These are phyloP conservation scores for Dichotomocladium elegans DNA, from an alignment of 371 early-diverging fungal genomes.

Conservation along the genomic window DNA sequence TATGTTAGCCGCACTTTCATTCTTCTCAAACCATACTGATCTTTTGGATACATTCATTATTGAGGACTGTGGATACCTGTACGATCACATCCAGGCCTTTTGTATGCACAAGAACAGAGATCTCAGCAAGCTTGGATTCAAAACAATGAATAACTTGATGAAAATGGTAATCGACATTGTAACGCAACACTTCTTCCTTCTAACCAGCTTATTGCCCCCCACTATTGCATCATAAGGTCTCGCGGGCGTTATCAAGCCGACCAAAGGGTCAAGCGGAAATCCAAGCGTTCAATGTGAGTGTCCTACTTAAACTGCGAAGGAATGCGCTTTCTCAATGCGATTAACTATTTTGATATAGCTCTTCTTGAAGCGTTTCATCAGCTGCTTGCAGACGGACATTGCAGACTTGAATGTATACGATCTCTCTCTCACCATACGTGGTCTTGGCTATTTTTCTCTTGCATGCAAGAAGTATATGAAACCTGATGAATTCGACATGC, in stretches of 20 bases:
- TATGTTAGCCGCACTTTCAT: constrained; percentile 57
- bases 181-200: neutral
- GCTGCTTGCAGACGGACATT: constrained; percentile 29
- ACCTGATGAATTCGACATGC: constrained; percentile 33
- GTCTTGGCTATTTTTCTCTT: constrained; percentile 69
- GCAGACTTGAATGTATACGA: constrained; percentile 40
- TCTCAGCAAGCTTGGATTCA: constrained; percentile 46
- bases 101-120: constrained; percentile 43
- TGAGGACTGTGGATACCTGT: constrained; percentile 40
- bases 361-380: constrained; percentile 47
- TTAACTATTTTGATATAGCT: constrained; percentile 28
- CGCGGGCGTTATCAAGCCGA: neutral
- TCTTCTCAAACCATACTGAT: constrained; percentile 50
- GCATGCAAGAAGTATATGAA: constrained; percentile 48
- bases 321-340: neutral
- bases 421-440: constrained; percentile 62
- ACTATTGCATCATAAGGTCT: neutral
- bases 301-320: too few species aligned
- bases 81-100: constrained; percentile 10
- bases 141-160: constrained; percentile 50
- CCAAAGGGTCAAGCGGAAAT: neutral
- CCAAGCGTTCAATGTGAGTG: neutral
- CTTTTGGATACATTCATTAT: constrained; percentile 45
- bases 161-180: constrained; percentile 30
- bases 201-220: neutral